Conservation (phyloP, 83 land plant genomes). For the Isoetes engelmannii region DNA sequence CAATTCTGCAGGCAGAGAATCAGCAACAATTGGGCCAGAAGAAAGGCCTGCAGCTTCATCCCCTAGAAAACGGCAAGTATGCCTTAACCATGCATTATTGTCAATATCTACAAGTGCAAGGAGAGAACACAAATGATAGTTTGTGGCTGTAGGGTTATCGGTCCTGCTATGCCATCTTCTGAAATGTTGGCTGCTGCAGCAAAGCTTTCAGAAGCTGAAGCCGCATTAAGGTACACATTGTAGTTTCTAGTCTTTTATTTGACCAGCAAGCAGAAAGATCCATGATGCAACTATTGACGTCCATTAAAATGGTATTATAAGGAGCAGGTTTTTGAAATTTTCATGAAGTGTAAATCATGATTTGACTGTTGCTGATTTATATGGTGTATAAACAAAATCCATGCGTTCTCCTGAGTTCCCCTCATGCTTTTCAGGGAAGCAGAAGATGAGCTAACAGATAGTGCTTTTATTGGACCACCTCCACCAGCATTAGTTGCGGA, state of each 20-base stretch:
- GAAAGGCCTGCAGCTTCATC: background rate
- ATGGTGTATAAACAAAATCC: background rate
- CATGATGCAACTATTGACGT: too few species aligned
- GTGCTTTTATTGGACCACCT: conserved; percentile 82
- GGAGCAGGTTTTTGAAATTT: too few species aligned
- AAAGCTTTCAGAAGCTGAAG: conserved; percentile 71
- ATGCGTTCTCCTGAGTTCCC: background rate
- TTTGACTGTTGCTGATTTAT: too few species aligned
- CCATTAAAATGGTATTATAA: too few species aligned
- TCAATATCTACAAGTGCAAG: background rate
- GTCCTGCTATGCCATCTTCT: conserved; percentile 93
- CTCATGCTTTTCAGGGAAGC: conserved; percentile 52
- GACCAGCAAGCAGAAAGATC: too few species aligned
- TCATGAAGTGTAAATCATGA: too few species aligned
- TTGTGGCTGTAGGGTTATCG: conserved; percentile 53
- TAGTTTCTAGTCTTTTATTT: too few species aligned
- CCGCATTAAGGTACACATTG: conserved; percentile 79
- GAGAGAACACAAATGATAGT: background rate
- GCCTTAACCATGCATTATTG: background rate
- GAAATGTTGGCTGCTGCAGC: conserved; percentile 95
- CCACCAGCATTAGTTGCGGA: conserved; percentile 88
- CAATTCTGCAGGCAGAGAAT: background rate
- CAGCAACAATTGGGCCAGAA: background rate
- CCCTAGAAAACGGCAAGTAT: background rate
- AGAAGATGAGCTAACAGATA: conserved; percentile 59